Percentiles rank a stretch among this genome's conserved stretches.
Evolutionary conservation across 495 filamentous ascomycete species (phyloP).

Genomic region (Daldinia caldariorum): DNA sequence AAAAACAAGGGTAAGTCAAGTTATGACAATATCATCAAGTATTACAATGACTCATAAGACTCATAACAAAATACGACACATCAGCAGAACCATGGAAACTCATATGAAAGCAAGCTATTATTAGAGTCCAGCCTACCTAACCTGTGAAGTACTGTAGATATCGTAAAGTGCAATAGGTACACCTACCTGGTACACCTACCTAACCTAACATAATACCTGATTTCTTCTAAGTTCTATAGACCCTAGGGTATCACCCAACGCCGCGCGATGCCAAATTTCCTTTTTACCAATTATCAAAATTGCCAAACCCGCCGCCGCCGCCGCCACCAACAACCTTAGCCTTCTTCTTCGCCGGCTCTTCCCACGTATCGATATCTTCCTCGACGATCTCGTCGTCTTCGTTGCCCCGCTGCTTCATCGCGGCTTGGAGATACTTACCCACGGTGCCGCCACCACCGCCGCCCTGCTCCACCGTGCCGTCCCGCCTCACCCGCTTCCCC

Average conservation of each 20-base stretch:
- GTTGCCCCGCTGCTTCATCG: constrained; percentile 51
- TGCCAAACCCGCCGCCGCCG: constrained; percentile 95
- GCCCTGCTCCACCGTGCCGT: constrained; percentile 62
- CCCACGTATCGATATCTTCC: constrained; percentile 66
- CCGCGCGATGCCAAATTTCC: constrained; percentile 34
- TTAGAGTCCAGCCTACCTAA: neutral
- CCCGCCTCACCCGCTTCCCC: constrained; percentile 78
- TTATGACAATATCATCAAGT: too few species aligned
- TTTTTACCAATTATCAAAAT: constrained; percentile 83
- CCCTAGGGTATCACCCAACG: constrained; percentile 40
- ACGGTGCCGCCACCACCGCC: constrained; percentile 63
- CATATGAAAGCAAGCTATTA: constrained; percentile 4
- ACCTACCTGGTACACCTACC: too few species aligned
- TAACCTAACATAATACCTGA: too few species aligned
- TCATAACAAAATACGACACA: too few species aligned
- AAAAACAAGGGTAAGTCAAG: too few species aligned
- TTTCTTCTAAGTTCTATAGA: neutral
- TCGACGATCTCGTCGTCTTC: constrained; percentile 70
- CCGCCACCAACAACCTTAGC: too few species aligned
- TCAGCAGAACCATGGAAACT: neutral
- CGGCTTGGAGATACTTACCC: constrained; percentile 82
- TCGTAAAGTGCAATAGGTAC: too few species aligned
- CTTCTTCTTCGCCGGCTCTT: constrained; percentile 83
- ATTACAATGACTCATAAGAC: too few species aligned
- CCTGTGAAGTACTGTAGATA: too few species aligned